Percentiles rank a stretch among this genome's conserved stretches.
These are phyloP conservation scores for Cladosporium halotolerans DNA, from an alignment of 2,329 filamentous ascomycete species.

Conservation along the genomic window DNA sequence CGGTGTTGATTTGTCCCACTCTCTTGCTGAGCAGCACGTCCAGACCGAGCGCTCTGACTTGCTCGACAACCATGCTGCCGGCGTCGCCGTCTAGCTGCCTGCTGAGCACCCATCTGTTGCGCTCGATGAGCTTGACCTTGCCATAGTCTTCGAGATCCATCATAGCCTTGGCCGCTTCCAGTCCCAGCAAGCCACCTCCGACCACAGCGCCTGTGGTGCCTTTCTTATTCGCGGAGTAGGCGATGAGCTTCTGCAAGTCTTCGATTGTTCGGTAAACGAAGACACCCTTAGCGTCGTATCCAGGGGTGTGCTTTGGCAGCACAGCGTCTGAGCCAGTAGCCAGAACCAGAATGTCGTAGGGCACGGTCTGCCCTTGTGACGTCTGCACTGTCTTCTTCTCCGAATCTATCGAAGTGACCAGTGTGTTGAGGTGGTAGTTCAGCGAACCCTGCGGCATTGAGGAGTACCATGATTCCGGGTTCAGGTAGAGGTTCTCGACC, in stretches of 20 bases:
- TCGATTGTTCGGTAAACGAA: slow-evolving; percentile 87
- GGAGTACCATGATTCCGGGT: slow-evolving; percentile 74
- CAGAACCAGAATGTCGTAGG: slow-evolving; percentile 75
- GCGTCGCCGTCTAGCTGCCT: slow-evolving; percentile 78
- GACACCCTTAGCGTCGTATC: slow-evolving; percentile 72
- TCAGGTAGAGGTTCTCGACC: slow-evolving; percentile 82
- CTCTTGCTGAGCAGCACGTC: slow-evolving; percentile 73
- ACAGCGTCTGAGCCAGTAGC: slow-evolving; percentile 83
- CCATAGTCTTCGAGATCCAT: slow-evolving; percentile 71
- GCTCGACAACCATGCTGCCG: slow-evolving; percentile 72
- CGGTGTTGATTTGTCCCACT: slow-evolving; percentile 65
- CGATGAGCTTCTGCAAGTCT: slow-evolving; percentile 70
- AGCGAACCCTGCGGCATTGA: slow-evolving; percentile 61
- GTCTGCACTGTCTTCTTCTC: slow-evolving; percentile 62
- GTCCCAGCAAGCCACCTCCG: slow-evolving; percentile 74
- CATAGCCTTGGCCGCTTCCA: slow-evolving; percentile 90
- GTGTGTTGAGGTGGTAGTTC: slow-evolving; percentile 68
- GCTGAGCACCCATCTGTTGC: slow-evolving; percentile 75
- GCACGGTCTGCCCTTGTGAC: slow-evolving; percentile 60
- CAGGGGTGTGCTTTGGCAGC: slow-evolving; percentile 65
- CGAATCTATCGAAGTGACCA: slow-evolving; percentile 62
- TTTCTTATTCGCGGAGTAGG: slow-evolving; percentile 60
- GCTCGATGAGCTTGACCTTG: slow-evolving; percentile 72
- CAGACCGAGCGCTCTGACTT: slow-evolving; percentile 70
- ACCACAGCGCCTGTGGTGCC: slow-evolving; percentile 69